A percentile compares a stretch with the other conserved stretches of the same genome.
These are phyloP conservation scores for Dactylorhiza incarnata DNA, from an alignment of 106 monocot genomes.

Conservation along the genomic window DNA sequence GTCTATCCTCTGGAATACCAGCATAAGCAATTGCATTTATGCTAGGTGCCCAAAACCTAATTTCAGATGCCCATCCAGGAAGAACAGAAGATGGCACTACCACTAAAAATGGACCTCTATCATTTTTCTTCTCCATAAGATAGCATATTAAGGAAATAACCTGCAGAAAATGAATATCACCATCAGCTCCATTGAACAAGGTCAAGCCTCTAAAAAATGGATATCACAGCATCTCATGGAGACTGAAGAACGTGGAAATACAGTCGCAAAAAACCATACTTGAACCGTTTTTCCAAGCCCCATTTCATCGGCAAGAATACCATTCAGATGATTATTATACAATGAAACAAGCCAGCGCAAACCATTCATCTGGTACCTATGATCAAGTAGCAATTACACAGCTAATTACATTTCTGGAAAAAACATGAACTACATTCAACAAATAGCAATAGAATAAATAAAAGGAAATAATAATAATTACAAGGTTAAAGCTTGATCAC, in stretches of 20 bases:
- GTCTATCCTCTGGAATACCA: constrained; percentile 95
- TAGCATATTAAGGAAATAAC: constrained; percentile 96
- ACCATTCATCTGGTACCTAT: constrained; percentile 97
- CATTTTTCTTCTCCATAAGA: constrained; percentile 94
- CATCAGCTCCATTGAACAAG: background rate
- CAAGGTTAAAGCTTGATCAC: background rate
- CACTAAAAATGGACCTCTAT: constrained; percentile 93
- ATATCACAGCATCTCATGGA: background rate
- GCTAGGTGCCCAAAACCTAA: constrained; percentile 85
- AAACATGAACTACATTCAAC: background rate
- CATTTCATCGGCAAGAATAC: constrained; percentile 99
- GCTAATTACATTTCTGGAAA: background rate
- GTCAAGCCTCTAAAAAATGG: background rate
- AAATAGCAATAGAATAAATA: background rate
- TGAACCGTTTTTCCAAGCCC: constrained; percentile 99
- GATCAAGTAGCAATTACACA: constrained; percentile 8
- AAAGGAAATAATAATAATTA: background rate
- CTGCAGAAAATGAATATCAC: constrained; percentile 28
- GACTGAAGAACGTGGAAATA: background rate
- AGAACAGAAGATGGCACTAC: constrained; percentile 97
- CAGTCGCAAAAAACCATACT: constrained; percentile 28
- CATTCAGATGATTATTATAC: constrained; percentile 97
- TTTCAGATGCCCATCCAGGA: constrained; percentile 92
- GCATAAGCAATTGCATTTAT: constrained; percentile 84
- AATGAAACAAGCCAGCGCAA: constrained; percentile 94